Evolutionary conservation across 345 rosid genomes (phyloP), one percentile per base, ranked within the genome.

Genomic region (Combretum micranthum): DNA sequence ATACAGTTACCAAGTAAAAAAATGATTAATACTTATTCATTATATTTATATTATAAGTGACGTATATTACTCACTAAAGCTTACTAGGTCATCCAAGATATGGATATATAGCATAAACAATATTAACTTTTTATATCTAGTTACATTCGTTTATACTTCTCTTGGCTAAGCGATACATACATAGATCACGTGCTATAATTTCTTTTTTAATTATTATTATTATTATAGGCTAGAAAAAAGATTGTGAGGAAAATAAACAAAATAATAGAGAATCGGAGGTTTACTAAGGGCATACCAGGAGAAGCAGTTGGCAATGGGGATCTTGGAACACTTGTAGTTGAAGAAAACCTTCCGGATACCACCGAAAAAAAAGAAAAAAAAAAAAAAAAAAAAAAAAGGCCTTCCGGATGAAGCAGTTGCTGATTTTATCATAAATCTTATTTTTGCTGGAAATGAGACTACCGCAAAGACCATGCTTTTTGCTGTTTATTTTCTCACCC

Each of bases 361-460:
- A n/a, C n/a, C n/a, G n/a, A n/a, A n/a, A n/a, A n/a, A n/a, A n/a
- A n/a, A n/a, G n/a, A n/a, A n/a, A n/a, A n/a, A n/a, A n/a, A n/a
- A n/a, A n/a, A n/a, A n/a, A n/a, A n/a, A n/a, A n/a, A n/a, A n/a
- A n/a, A n/a, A n/a, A n/a, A n/a, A n/a, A n/a, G n/a, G 68, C 75
- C 75, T 90, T 50, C 74, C 83, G 1, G 85, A 84, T 3, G 79
- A 87, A 39, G 81, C 80, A 6, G 57, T 87, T 14, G 76, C 90
- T 8, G 97, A 90, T 64, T 90, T 90, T 71, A 78, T 90, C 52
- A 80, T 90, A 58, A 90, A 87, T 71, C 88, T 90, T 54, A 64
- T 90, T 26, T 90, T 90, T 61, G 97, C 95, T 3, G 97, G 97
- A 63, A 90, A 84, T 50, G 97, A 90, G 75, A 87, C 97, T 1